Conservation (phyloP, 495 filamentous ascomycete genomes). For the Echria macrotheca region DNA sequence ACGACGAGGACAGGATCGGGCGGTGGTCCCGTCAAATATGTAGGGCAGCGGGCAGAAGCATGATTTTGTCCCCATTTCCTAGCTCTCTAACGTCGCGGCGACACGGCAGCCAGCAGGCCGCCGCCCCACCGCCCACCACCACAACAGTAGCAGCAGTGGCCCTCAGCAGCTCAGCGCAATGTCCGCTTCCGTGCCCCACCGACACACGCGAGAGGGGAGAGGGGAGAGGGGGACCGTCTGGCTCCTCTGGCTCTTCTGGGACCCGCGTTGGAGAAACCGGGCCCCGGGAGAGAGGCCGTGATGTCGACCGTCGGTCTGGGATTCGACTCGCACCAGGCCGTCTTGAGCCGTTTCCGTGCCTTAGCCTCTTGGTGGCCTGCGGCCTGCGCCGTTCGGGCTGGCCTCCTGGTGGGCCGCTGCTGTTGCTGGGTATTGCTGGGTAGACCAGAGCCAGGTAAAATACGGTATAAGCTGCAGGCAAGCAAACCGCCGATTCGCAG, state of each 20-base stretch:
- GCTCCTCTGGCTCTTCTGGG: too few species aligned
- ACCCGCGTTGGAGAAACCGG: neutral
- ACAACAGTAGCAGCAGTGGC: neutral
- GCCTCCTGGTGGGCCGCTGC: too few species aligned
- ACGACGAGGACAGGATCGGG: neutral
- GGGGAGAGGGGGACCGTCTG: too few species aligned
- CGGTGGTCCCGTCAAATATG: neutral
- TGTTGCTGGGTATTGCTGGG: neutral
- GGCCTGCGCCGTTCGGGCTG: too few species aligned
- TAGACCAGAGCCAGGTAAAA: neutral
- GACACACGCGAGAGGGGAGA: neutral
- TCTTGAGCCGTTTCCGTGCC: constrained; percentile 9
- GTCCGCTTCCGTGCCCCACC: neutral
- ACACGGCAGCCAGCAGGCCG: constrained; percentile 10
- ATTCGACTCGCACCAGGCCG: constrained; percentile 4
- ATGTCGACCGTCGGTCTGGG: constrained; percentile 1
- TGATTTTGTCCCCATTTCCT: neutral
- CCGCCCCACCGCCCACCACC: constrained; percentile 7
- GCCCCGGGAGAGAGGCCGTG: neutral
- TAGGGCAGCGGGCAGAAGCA: neutral
- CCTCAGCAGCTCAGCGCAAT: neutral
- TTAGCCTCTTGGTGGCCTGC: constrained; percentile 3
- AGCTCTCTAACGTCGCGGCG: constrained; percentile 2
- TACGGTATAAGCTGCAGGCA: constrained; percentile 2
- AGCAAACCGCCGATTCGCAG: constrained; percentile 12